phyloP scores from a whole-genome alignment of 2,329 filamentous ascomycete species.

The Stemphylium lycopersici region DNA sequence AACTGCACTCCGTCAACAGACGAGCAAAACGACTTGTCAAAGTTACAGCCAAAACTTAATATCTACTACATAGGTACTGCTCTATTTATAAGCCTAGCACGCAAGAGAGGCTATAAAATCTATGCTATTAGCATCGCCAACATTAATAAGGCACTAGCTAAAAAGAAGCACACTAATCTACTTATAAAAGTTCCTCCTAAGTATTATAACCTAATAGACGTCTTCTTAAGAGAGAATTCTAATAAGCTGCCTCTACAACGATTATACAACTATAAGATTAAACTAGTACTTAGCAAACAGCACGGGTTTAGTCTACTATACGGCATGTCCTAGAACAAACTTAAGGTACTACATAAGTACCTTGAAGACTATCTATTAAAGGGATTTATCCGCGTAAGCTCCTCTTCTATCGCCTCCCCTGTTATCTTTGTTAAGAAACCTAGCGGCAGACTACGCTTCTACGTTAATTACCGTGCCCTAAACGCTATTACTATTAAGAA shows the following conservation, averaged over 20 bases:
- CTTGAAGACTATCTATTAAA: not conserved
- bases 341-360: not conserved
- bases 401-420: not conserved
- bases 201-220: too few relatives aligned
- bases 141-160: not conserved
- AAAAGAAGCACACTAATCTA: not conserved
- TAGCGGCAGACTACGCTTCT: not conserved
- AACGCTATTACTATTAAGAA: not conserved
- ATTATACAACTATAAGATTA: not conserved
- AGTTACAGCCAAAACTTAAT: too few relatives aligned
- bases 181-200: not conserved
- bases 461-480: not conserved
- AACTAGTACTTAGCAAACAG: not conserved
- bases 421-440: conserved; percentile 2
- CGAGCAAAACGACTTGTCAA: too few relatives aligned
- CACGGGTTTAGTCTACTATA: not conserved
- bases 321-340: not conserved
- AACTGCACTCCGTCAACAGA: too few relatives aligned
- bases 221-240: not conserved
- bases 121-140: not conserved
- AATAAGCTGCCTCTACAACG: not conserved
- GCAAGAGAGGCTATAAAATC: not conserved
- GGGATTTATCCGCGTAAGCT: not conserved
- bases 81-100: not conserved
- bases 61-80: not conserved